phyloP scores from a whole-genome alignment of 78 protist genomes.

The Dictyostelium capitatum region DNA sequence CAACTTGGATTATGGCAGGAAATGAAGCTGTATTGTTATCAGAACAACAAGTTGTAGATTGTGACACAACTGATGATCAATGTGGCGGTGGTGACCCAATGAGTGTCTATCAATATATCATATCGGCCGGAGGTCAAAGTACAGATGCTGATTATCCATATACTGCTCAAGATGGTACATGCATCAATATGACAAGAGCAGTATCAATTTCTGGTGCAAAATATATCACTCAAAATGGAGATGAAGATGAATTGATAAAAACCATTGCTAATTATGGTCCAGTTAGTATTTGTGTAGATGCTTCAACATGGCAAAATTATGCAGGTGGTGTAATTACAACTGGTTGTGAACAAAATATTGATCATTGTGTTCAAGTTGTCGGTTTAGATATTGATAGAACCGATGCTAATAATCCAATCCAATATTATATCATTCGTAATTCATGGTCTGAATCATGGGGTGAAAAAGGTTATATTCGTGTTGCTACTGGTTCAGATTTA shows the following conservation, averaged over 20 bases:
- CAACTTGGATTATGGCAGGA: conserved; percentile 69
- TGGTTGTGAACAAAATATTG: conserved; percentile 46
- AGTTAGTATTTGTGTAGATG: conserved; percentile 87
- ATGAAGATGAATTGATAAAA: conserved; percentile 39
- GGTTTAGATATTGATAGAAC: conserved; percentile 70
- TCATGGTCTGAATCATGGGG: conserved; percentile 85
- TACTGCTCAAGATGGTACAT: conserved; percentile 65
- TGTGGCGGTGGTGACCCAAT: conserved; percentile 88
- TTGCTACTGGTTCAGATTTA: conserved; percentile 68
- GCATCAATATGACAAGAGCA: conserved; percentile 19
- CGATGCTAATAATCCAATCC: conserved; percentile 19
- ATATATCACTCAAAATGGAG: conserved; percentile 34
- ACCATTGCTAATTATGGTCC: conserved; percentile 77
- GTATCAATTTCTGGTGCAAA: conserved; percentile 48
- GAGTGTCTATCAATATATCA: conserved; percentile 78
- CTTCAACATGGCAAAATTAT: conserved; percentile 82
- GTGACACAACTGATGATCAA: conserved; percentile 75
- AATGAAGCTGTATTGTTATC: conserved; percentile 21
- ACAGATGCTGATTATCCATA: conserved; percentile 65
- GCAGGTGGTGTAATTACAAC: conserved; percentile 67
- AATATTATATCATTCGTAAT: conserved; percentile 87
- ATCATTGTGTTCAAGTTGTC: conserved; percentile 87
- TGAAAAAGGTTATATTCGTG: conserved; percentile 70
- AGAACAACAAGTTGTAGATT: conserved; percentile 84
- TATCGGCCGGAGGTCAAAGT: conserved; percentile 73